Evolutionary conservation across 1,284 basidiomycete species (phyloP), one percentile per base, ranked within the genome.

Genomic region (Ustilago trichophora): DNA sequence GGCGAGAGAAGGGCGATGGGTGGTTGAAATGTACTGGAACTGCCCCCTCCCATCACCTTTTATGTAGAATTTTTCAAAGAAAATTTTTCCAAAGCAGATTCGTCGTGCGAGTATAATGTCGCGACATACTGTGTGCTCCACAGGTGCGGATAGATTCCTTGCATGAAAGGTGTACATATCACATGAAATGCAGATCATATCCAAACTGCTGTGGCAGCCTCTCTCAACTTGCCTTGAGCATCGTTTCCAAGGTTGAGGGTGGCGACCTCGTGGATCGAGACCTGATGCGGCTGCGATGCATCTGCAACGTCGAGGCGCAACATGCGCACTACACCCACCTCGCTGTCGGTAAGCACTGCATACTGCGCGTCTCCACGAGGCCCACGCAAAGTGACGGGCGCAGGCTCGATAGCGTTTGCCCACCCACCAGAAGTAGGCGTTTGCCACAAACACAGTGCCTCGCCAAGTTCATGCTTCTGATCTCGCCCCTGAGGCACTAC

Each of bases 391-490:
- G 56, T 25, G 9, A 55, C 60, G 16, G 82, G 80, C 25, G 80
- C 80, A 1, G 81, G 77, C 43, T 82, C 78, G 25, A 83, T 81
- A 0, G 82, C 82, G 52, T 83, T 83, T 1, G 83, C 83, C 82
- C 82, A 83, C 3, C 83, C 83, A n/a, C 83, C 83, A 3, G 69
- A 75, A 0, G 82, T 83, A 3, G 78, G 74, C 2, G 82, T 83
- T 53, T 83, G 66, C 69, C 76, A 75, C 11, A 80, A 38, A 9
- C 54, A 66, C 16, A 70, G 32, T 7, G 68, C 58, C 11, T 72
- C 51, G 15, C 53, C 58, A 6, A 46, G 42, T 19, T 47, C 38
- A 27, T 52, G 29, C n/a, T 45, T 24, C 1, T 43, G 49, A 24
- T 35, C 29, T 6, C 60, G 37, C 3, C 15, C 18, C 6, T 38